Conservation (phyloP, 805 yeast species). For the Nakazawaea peltata region DNA sequence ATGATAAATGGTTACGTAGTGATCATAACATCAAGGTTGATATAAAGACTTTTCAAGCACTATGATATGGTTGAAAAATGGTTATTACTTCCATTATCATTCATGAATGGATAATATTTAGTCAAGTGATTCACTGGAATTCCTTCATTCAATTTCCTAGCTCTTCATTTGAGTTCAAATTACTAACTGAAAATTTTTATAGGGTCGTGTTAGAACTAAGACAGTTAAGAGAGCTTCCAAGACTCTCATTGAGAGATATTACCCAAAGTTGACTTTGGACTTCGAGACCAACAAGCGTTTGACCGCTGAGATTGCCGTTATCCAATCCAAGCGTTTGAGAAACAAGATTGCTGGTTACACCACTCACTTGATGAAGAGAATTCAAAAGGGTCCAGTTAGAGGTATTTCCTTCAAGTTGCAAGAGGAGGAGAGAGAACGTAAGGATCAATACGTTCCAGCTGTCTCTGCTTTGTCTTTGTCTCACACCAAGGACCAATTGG, state of each 20-base stretch:
- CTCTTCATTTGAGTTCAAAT: no score
- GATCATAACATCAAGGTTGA: no score
- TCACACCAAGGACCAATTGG: slow-evolving; percentile 91
- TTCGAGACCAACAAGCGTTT: slow-evolving; percentile 99
- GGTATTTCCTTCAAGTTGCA: slow-evolving; percentile 99
- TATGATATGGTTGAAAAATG: no score
- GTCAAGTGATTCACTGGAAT: no score
- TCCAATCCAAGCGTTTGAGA: slow-evolving; percentile 99
- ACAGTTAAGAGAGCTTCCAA: slow-evolving; percentile 99
- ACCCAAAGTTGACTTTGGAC: slow-evolving; percentile 99
- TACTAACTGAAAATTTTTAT: slow-evolving; percentile 13
- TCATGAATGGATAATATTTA: no score
- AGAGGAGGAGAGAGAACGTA: slow-evolving; percentile 99
- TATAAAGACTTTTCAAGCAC: no score
- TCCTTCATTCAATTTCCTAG: no score
- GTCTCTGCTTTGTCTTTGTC: slow-evolving; percentile 98
- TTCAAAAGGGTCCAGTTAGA: slow-evolving; percentile 99
- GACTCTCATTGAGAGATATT: slow-evolving; percentile 98
- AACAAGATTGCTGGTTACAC: slow-evolving; percentile 99
- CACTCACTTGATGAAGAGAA: slow-evolving; percentile 99
- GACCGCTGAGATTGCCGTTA: slow-evolving; percentile 96
- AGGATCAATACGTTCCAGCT: slow-evolving; percentile 99
- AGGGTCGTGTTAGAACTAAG: slow-evolving; percentile 99
- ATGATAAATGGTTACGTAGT: no score
- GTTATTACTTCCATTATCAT: no score